Base-by-base conservation (phyloP, 2,329 filamentous ascomycete genomes). In the Setomelanomma holmii region DNA sequence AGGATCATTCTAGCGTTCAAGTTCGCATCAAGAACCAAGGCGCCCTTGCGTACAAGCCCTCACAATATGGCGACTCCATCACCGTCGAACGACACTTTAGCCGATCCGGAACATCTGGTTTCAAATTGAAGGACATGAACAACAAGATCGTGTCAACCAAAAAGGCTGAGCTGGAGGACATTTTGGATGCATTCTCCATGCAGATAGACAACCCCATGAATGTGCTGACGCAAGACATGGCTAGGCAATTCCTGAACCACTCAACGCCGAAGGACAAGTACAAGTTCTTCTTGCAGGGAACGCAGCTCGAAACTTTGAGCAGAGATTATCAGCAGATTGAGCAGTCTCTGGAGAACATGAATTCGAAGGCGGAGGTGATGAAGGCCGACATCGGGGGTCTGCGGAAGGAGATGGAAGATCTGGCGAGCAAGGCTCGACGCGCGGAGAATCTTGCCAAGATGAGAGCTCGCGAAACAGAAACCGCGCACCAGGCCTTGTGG, bases 181-280 rank as follows among this genome's bases (percentile, higher is more conserved):
- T 99, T 41, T 88, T 91, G 36, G 95, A 99, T 72, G 96, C 91
- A 71, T 98, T 92, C 71, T 90, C 89, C 36, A 80, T 99, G 36
- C 93, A 98, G 72, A 91, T 99, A 51, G 93, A 98, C 69, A 99
- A 99, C 64, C 95, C 95, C 0, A 88, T 99, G 79, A 98, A 96
- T 53, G 90, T 98, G 5, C 82, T 99, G 16, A 96, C 93, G 0
- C 95, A 99, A 74, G 95, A 99, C 71, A 92, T 93, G 75, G 95
- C 95, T 10, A 87, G 95, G 10, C 90, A 96, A 52, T 99, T 99
- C 66, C 82, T 99, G 38, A 96, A 93, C 68, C 85, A 88, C 30
- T 93, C 95, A 11, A 89, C 86, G 2, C 85, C 92, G 0, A 79
- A 84, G 3, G 87, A 93, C 54, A 99, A 99, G 72, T 99, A 98